Evolutionary conservation across 75 land plant species (phyloP), one percentile per base, ranked within the genome.

Genomic region (Cryptomeria japonica): DNA sequence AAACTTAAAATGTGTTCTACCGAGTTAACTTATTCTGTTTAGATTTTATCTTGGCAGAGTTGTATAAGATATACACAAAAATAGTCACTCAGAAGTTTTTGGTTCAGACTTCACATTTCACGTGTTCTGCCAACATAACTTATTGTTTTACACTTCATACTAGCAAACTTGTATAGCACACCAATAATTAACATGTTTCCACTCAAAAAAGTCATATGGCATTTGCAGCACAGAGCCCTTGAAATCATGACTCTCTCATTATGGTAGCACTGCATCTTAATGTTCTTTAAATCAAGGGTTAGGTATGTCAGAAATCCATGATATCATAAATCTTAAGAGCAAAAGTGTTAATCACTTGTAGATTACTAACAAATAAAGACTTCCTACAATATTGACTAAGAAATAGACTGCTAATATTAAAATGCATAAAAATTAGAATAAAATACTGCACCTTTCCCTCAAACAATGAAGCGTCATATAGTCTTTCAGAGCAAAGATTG

Each of bases 401-500:
- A 79, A 79, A 77, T 16, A 39, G 42, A 14, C 41, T 3, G 82
- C 16, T 15, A 78, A 32, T 36, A 36, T 3, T 0, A 36, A 79
- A 36, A 32, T 37, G 38, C 22, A 79, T 64, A 79, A 36, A 37
- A 22, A 79, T 6, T 14, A 37, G 39, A 39, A 37, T 4, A 19
- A 53, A 53, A 89, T n/a, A 83, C 88, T 92, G 86, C 44, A 96
- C 99, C 99, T 98, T 98, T 86, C 99, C 99, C 87, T 97, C 99
- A 90, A 98, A 93, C 41, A 98, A 91, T 34, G 99, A 96, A 38
- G 97, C 97, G 90, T 98, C 99, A 91, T 98, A 98, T 38, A 98
- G 88, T 86, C 99, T 95, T 88, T 98, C 99, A 34, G 99, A 97
- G 88, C 99, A 98, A 87, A 98, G 97, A 73, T 98, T 98, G 89